Conservation (phyloP, 306 rosid species). For the Urtica urens region DNA sequence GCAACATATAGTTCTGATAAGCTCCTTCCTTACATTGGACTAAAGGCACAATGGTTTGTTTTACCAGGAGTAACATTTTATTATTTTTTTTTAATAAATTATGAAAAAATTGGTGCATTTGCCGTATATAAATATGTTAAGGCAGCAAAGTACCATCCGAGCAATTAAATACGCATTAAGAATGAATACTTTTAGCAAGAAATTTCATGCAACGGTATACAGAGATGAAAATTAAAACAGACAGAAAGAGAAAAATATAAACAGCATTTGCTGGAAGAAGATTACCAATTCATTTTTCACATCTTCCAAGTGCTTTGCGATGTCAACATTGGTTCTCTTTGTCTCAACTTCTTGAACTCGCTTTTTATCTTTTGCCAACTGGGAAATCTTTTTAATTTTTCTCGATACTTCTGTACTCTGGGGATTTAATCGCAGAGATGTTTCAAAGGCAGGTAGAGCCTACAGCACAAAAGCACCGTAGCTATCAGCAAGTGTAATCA, state of each 20-base stretch:
- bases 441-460: slow-evolving; percentile 80
- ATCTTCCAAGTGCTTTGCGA: slow-evolving; percentile 62
- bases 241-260: neutral
- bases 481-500: slow-evolving; percentile 21
- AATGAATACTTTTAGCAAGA: no score
- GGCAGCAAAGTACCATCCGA: no score
- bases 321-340: slow-evolving; percentile 73
- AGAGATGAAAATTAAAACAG: neutral
- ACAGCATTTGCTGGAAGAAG: slow-evolving; percentile 7
- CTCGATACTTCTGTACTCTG: slow-evolving; percentile 82
- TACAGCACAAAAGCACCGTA: slow-evolving; percentile 23
- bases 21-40: no score
- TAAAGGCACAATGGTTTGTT: no score
- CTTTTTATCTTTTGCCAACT: slow-evolving; percentile 53
- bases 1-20: no score
- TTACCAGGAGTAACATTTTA: no score
- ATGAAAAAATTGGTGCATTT: no score
- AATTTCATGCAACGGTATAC: no score
- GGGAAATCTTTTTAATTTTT: slow-evolving; percentile 73
- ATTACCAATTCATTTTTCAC: slow-evolving; percentile 83
- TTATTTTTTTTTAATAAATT: no score
- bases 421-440: slow-evolving; percentile 63
- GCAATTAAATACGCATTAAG: no score
- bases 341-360: slow-evolving; percentile 77
- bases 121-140: no score